phyloP scores from a whole-genome alignment of 2,329 filamentous ascomycete genomes.

The Pleomassaria siparia region DNA sequence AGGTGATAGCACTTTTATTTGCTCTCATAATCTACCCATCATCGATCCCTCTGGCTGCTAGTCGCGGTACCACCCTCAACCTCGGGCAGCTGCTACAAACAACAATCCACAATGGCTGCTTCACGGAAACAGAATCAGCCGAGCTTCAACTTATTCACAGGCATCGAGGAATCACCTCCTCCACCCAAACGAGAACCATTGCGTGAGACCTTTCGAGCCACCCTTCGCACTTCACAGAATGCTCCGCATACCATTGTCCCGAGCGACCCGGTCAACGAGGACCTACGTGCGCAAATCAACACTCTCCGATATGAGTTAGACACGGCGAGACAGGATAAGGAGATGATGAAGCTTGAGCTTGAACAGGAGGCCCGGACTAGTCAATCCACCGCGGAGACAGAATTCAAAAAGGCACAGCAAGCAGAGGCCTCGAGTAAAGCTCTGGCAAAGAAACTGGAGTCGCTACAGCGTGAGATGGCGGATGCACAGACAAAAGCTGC shows the following conservation, averaged over 20 bases:
- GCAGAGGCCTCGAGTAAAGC: constrained; percentile 56
- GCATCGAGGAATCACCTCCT: constrained; percentile 39
- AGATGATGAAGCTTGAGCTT: constrained; percentile 75
- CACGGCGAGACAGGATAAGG: constrained; percentile 83
- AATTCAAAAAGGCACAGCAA: constrained; percentile 69
- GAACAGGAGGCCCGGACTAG: constrained; percentile 82
- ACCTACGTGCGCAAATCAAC: constrained; percentile 85
- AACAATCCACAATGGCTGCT: constrained; percentile 9
- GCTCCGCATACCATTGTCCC: constrained; percentile 40
- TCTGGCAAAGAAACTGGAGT: constrained; percentile 57
- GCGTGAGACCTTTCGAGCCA: constrained; percentile 45
- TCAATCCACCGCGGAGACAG: constrained; percentile 78
- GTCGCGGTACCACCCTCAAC: constrained; percentile 37
- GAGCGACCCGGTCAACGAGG: constrained; percentile 62
- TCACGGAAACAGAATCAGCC: constrained; percentile 38
- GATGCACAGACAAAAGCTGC: constrained; percentile 56
- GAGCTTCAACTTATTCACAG: constrained; percentile 53
- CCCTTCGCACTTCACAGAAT: constrained; percentile 46
- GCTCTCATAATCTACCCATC: background rate
- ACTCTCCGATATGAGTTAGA: constrained; percentile 85
- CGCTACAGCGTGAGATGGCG: constrained; percentile 56
- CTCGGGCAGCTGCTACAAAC: background rate
- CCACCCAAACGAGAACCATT: constrained; percentile 38
- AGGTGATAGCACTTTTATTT: background rate
- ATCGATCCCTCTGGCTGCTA: background rate